Percentiles rank a stretch among this genome's conserved stretches.
phyloP scores from a whole-genome alignment of 2,329 filamentous ascomycete species.

The Ascochyta rabiei region DNA sequence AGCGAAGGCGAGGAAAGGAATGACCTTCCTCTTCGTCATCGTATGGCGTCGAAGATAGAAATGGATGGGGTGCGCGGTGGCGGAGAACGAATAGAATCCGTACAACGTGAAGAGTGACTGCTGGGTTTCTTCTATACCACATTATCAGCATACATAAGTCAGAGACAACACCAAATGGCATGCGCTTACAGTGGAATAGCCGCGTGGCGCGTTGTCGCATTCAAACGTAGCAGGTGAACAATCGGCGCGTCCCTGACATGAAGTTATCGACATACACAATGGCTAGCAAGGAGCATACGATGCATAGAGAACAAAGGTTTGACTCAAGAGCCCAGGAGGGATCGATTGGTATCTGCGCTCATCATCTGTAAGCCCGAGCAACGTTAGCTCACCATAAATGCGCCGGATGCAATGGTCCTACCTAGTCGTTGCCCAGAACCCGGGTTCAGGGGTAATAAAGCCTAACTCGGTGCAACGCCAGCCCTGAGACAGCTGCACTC shows the following conservation, averaged over 20 bases:
- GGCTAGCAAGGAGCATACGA: background rate
- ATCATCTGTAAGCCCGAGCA: conserved; percentile 13
- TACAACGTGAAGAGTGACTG: background rate
- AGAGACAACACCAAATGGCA: background rate
- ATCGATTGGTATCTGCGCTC: conserved; percentile 12
- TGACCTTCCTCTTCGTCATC: conserved; percentile 38
- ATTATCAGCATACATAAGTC: background rate
- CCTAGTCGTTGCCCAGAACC: conserved; percentile 10
- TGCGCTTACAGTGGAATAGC: conserved; percentile 13
- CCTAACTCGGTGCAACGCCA: conserved; percentile 9
- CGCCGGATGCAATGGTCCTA: conserved; percentile 10
- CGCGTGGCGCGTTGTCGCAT: conserved; percentile 6
- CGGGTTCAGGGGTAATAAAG: conserved; percentile 7
- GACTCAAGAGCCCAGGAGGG: background rate
- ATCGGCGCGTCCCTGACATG: background rate
- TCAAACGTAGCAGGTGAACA: conserved; percentile 4
- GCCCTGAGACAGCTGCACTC: conserved; percentile 4
- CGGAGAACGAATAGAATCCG: background rate
- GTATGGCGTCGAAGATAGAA: background rate
- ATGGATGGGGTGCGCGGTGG: background rate
- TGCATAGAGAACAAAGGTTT: conserved; percentile 4
- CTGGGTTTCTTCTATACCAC: background rate
- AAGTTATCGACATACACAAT: background rate
- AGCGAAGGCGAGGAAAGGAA: conserved; percentile 40
- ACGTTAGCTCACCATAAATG: conserved; percentile 15